Evolutionary conservation across 352 stramenopile species (phyloP).

Genomic region (Pythium pyrilobum): DNA sequence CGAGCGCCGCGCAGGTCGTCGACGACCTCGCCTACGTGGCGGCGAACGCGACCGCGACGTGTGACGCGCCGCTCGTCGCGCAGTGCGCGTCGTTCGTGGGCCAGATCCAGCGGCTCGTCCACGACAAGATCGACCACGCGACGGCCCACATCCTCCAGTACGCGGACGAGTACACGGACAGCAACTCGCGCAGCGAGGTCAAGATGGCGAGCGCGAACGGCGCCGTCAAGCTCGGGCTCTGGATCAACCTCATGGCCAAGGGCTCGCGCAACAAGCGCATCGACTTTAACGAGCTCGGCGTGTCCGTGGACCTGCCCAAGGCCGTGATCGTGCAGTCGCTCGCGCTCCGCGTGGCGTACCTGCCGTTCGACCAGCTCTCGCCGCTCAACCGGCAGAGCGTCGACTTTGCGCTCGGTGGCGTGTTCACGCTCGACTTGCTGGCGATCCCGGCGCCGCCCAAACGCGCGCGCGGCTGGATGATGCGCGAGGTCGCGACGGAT

Average conservation of each 20-base stretch:
- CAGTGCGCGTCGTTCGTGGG: conserved; percentile 43
- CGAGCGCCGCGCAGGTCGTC: conserved; percentile 54
- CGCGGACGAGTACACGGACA: conserved; percentile 67
- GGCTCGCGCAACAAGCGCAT: conserved; percentile 71
- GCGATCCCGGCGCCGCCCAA: conserved; percentile 62
- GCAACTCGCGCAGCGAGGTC: conserved; percentile 49
- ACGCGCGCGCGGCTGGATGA: conserved; percentile 67
- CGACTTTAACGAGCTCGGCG: conserved; percentile 60
- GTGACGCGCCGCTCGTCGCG: conserved; percentile 30
- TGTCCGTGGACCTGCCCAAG: conserved; percentile 72
- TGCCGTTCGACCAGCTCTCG: conserved; percentile 56
- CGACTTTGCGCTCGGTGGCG: conserved; percentile 51
- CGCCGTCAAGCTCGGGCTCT: conserved; percentile 55
- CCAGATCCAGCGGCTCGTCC: conserved; percentile 48
- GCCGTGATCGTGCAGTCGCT: conserved; percentile 74
- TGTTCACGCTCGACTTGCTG: conserved; percentile 66
- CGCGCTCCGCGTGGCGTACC: conserved; percentile 49
- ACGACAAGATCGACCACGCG: conserved; percentile 59
- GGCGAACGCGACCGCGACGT: conserved; percentile 47
- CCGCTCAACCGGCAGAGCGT: conserved; percentile 18
- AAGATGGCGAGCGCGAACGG: conserved; percentile 47
- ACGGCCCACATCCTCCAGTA: conserved; percentile 69
- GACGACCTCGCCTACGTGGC: conserved; percentile 53
- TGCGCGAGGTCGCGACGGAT: conserved; percentile 54
- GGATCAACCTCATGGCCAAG: conserved; percentile 72